Percentiles rank a stretch among this genome's conserved stretches.
Evolutionary conservation across 1,284 basidiomycete species (phyloP).

Genomic region (Rhodotorula sp.): DNA sequence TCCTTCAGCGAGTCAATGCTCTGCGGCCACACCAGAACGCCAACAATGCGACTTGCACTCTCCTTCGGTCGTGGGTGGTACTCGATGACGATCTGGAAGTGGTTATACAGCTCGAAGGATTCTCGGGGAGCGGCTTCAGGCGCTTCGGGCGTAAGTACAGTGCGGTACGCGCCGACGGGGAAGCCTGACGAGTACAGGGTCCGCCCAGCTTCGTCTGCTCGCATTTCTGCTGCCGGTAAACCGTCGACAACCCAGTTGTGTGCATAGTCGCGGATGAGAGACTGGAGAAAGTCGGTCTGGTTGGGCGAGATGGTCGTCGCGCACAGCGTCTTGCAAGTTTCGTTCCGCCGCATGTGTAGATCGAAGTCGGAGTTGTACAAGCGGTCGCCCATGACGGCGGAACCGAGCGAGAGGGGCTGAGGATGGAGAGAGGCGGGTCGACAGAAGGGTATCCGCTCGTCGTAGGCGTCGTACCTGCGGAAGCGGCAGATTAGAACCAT

Average conservation of each 20-base stretch:
- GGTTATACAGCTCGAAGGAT: slow-evolving; percentile 68
- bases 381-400: slow-evolving; percentile 91
- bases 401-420: slow-evolving; percentile 84
- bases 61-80: slow-evolving; percentile 73
- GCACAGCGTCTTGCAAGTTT: slow-evolving; percentile 76
- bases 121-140: slow-evolving; percentile 28
- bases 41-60: slow-evolving; percentile 70
- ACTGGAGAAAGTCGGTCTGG: slow-evolving; percentile 85
- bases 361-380: slow-evolving; percentile 89
- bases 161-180: slow-evolving; percentile 43
- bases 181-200: slow-evolving; percentile 65
- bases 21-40: slow-evolving; percentile 81
- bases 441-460: slow-evolving; percentile 82
- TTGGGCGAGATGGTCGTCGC: slow-evolving; percentile 61
- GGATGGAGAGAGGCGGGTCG: slow-evolving; percentile 72
- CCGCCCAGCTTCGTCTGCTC: slow-evolving; percentile 69
- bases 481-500: slow-evolving; percentile 2
- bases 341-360: slow-evolving; percentile 70
- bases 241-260: slow-evolving; percentile 95
- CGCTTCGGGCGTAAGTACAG: not conserved
- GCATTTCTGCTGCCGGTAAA: slow-evolving; percentile 78
- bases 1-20: slow-evolving; percentile 28
- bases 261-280: slow-evolving; percentile 85
- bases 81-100: slow-evolving; percentile 80
- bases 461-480: slow-evolving; percentile 68